Base-by-base conservation (phyloP, 768 basidiomycete species). In the Neoboletus magnificus region DNA sequence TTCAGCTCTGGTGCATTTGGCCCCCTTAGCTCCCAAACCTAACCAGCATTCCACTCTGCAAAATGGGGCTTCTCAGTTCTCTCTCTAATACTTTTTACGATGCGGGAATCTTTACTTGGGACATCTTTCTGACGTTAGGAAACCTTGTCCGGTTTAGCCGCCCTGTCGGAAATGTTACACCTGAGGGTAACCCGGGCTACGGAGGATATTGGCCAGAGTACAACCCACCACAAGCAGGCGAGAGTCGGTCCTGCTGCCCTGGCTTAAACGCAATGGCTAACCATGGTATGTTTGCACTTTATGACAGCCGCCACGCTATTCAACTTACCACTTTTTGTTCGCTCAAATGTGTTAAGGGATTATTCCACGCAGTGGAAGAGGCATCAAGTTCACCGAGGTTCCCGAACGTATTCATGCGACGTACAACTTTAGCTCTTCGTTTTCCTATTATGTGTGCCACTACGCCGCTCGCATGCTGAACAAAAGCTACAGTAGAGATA, bases 201-300 rank as follows among this genome's bases (percentile, higher is more conserved):
- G 79, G 74, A 30, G 85, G 87, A 0, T 64, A 76, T 43, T 91
- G 89, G 89, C 87, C 88, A 7, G 81, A 84, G 63, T 91, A 77
- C 60, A 71, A 77, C 4, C 69, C 84, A 1, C 81, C 87, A 12
- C 71, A 70, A 56, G 76, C 82, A 11, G 81, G 80, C 3, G 87
- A 90, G 59, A 88, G 87, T 63, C 75, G 90, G 15, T 80, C 79
- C 59, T 81, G 82, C 2, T 91, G 89, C 61, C 89, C 87, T 3
- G 86, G 80, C 12, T 70, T 91, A 60, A 91, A 92, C 59, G 84
- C 87, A 0, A 74, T 92, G 80, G 87, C 89, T 6, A 91, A 91
- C 64, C 89, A 91, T 60, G 89, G 89, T 89, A 39, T 25, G 70
- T 54, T 37, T 27, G n/a, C 78, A 79, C 54, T 80, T 73, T 65